These are phyloP conservation scores for Epithele typhae DNA, from an alignment of 768 basidiomycete species.

Conservation along the genomic window DNA sequence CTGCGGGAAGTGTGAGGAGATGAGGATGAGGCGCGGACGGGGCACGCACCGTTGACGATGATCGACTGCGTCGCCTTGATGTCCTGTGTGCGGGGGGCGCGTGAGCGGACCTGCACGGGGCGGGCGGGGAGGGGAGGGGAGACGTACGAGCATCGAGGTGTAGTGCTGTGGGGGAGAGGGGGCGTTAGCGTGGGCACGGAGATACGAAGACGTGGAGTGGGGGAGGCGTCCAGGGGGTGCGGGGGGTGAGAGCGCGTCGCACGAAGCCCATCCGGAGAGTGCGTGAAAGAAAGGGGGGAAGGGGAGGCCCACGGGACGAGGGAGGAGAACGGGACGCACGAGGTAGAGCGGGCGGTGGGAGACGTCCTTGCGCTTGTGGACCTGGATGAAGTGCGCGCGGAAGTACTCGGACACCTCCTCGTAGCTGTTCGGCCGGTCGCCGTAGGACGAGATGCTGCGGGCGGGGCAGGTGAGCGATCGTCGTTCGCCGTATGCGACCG, in stretches of 20 bases:
- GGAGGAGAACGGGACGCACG: slow-evolving; percentile 13
- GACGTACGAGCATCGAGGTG: slow-evolving; percentile 26
- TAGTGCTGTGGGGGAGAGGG: slow-evolving; percentile 26
- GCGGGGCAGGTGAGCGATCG: background rate
- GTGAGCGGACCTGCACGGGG: background rate
- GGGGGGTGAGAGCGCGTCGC: background rate
- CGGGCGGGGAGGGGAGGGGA: background rate
- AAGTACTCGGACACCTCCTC: slow-evolving; percentile 83
- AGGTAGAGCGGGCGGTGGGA: slow-evolving; percentile 71
- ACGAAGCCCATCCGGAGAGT: background rate
- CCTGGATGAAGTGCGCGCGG: slow-evolving; percentile 82
- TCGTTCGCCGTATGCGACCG: background rate
- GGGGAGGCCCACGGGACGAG: background rate
- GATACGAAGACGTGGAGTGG: too few species aligned
- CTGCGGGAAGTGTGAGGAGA: slow-evolving; percentile 10
- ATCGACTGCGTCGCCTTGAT: slow-evolving; percentile 81
- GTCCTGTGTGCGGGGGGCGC: slow-evolving; percentile 43
- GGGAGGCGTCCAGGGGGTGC: too few species aligned
- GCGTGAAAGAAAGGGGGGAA: background rate
- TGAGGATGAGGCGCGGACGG: background rate
- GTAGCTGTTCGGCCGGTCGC: slow-evolving; percentile 75
- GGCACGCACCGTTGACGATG: slow-evolving; percentile 64
- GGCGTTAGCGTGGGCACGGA: too few species aligned
- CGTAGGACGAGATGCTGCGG: slow-evolving; percentile 73
- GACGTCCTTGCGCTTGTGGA: slow-evolving; percentile 75